Evolutionary conservation across 805 yeast genomes (phyloP).

Genomic region (Debaryomyces hansenii): DNA sequence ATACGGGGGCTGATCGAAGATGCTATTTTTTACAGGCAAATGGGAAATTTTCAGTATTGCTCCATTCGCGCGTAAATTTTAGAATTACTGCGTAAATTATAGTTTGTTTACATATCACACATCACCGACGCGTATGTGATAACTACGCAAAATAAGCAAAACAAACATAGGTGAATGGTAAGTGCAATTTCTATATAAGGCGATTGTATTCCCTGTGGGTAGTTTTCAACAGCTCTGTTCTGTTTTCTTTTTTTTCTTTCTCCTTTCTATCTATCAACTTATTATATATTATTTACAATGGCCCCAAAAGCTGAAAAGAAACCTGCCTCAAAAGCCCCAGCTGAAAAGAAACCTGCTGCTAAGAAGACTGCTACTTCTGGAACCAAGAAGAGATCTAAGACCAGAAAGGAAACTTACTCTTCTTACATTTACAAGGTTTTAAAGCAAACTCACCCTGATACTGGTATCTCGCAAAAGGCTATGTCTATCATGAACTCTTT

Average conservation of each 20-base stretch:
- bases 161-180: neutral
- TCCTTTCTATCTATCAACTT: neutral
- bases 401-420: conserved; percentile 97
- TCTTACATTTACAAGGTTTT: conserved; percentile 97
- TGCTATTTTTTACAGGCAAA: neutral
- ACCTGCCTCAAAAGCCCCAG: conserved; percentile 96
- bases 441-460: conserved; percentile 98
- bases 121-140: neutral
- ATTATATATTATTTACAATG: conserved; percentile 36
- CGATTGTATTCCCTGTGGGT: neutral
- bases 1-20: too few species aligned
- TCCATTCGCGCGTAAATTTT: neutral
- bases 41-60: neutral
- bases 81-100: neutral
- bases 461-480: conserved; percentile 98
- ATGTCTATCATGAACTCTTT: conserved; percentile 99
- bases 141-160: neutral
- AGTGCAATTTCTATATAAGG: neutral
- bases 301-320: conserved; percentile 67
- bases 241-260: neutral
- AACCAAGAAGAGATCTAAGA: conserved; percentile 88
- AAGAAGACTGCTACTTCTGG: conserved; percentile 81
- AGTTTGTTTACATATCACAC: neutral
- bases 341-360: conserved; percentile 89
- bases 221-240: neutral